Evolutionary conservation across 352 stramenopile species (phyloP).

Genomic region (Hyaloperonospora brassicae): DNA sequence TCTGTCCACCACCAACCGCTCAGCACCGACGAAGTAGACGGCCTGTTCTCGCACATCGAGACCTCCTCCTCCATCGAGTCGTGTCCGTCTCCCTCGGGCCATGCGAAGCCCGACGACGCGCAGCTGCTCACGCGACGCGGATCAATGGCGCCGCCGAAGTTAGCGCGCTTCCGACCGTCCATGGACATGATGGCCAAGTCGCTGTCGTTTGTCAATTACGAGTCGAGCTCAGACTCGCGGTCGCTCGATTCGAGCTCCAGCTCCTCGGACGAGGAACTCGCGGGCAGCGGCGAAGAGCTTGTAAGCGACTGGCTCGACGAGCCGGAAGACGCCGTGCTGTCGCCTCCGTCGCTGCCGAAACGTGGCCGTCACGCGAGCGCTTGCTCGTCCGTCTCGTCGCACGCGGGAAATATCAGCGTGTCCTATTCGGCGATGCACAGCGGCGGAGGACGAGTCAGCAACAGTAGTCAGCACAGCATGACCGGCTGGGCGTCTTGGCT

Average conservation of each 20-base stretch:
- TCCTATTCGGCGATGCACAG: slow-evolving; percentile 33
- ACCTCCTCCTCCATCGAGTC: slow-evolving; percentile 8
- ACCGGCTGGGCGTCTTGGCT: slow-evolving; percentile 59
- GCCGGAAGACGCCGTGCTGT: slow-evolving; percentile 48
- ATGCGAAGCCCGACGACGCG: slow-evolving; percentile 14
- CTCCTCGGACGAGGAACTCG: slow-evolving; percentile 34
- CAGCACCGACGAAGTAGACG: slow-evolving; percentile 12
- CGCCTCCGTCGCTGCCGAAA: slow-evolving; percentile 30
- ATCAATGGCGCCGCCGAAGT: slow-evolving; percentile 28
- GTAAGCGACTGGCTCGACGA: slow-evolving; percentile 78
- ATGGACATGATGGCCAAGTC: slow-evolving; percentile 28
- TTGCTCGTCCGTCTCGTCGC: slow-evolving; percentile 50
- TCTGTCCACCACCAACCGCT: slow-evolving; percentile 9
- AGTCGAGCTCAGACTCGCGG: slow-evolving; percentile 34
- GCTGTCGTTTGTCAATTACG: slow-evolving; percentile 17
- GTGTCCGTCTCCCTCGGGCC: slow-evolving; percentile 17
- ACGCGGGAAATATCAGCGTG: slow-evolving; percentile 30
- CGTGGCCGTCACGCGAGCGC: slow-evolving; percentile 27
- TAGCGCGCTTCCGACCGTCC: slow-evolving; percentile 31
- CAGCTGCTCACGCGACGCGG: slow-evolving; percentile 18
- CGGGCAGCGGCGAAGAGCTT: slow-evolving; percentile 39
- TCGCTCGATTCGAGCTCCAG: slow-evolving; percentile 37
- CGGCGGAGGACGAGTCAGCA: slow-evolving; percentile 29
- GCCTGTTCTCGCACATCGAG: slow-evolving; percentile 2
- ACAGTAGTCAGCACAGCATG: slow-evolving; percentile 53